A percentile compares a stretch with the other conserved stretches of the same genome.
phyloP scores from a whole-genome alignment of 352 stramenopile genomes.

The Blastocystis sp. region DNA sequence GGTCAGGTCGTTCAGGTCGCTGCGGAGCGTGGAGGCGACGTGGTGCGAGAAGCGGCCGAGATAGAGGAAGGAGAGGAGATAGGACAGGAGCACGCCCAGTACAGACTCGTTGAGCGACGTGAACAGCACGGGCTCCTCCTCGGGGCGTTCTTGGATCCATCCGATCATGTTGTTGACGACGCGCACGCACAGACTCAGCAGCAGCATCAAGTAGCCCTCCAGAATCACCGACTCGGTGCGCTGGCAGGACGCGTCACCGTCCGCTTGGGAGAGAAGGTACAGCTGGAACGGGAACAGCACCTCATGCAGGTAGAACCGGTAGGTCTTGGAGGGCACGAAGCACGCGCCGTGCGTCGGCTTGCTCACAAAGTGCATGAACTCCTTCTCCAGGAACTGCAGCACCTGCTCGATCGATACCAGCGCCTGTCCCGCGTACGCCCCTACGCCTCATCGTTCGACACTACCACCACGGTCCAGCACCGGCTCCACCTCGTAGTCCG shows the following conservation, averaged over 20 bases:
- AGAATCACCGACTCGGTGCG: slow-evolving; percentile 63
- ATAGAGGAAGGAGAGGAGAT: slow-evolving; percentile 30
- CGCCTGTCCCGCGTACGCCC: slow-evolving; percentile 16
- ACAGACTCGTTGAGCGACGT: slow-evolving; percentile 19
- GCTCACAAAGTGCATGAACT: slow-evolving; percentile 7
- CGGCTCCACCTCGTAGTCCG: slow-evolving; percentile 12
- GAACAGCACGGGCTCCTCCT: neutral
- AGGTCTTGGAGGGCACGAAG: slow-evolving; percentile 1
- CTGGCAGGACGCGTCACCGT: slow-evolving; percentile 17
- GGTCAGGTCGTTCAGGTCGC: slow-evolving; percentile 16
- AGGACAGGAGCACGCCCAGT: slow-evolving; percentile 8
- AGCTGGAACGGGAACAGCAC: slow-evolving; percentile 66
- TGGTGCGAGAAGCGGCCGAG: slow-evolving; percentile 6
- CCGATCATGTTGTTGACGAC: neutral
- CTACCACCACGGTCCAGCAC: slow-evolving; percentile 3
- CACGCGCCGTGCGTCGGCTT: neutral
- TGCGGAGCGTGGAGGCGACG: neutral
- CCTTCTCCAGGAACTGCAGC: neutral
- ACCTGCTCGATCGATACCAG: slow-evolving; percentile 1
- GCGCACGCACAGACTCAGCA: slow-evolving; percentile 5
- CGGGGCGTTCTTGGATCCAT: neutral
- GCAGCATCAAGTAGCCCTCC: slow-evolving; percentile 49
- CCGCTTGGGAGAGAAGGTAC: slow-evolving; percentile 45
- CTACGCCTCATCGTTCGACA: neutral
- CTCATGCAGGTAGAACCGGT: neutral